Conservation (phyloP, 2,329 filamentous ascomycete species). For the Chaetomium sp. region DNA sequence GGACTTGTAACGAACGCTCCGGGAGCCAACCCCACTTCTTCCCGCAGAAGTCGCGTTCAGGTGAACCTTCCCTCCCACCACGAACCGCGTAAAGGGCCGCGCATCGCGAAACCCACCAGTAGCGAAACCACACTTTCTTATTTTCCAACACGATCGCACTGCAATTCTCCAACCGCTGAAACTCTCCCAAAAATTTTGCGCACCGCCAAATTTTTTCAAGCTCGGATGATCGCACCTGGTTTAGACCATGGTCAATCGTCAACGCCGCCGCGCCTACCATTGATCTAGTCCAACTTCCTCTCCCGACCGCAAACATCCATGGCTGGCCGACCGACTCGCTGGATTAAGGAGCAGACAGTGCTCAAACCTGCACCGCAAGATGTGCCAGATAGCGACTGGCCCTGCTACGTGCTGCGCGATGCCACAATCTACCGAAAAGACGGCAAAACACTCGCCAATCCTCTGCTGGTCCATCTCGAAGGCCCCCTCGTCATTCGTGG, state of each 20-base stretch:
- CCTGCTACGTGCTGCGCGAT: constrained; percentile 55
- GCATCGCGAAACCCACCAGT: not conserved
- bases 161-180: no score
- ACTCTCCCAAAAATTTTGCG: no score
- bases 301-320: constrained; percentile 37
- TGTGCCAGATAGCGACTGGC: constrained; percentile 45
- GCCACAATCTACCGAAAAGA: constrained; percentile 52
- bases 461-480: constrained; percentile 53
- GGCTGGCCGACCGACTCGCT: constrained; percentile 30
- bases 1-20: not conserved
- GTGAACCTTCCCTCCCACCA: not conserved
- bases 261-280: no score
- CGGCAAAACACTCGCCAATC: constrained; percentile 49
- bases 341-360: constrained; percentile 30
- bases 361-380: constrained; percentile 30
- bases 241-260: no score
- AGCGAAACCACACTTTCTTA: no score
- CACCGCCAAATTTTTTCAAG: no score
- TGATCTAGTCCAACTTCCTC: no score
- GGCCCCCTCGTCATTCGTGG: constrained; percentile 59
- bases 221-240: no score
- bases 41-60: not conserved
- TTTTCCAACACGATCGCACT: no score
- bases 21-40: not conserved
- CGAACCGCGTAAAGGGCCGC: constrained; percentile 9